A percentile compares a stretch with the other conserved stretches of the same genome.
Conservation (phyloP, 768 basidiomycete species). For the Strobilomyces dryophilus region DNA sequence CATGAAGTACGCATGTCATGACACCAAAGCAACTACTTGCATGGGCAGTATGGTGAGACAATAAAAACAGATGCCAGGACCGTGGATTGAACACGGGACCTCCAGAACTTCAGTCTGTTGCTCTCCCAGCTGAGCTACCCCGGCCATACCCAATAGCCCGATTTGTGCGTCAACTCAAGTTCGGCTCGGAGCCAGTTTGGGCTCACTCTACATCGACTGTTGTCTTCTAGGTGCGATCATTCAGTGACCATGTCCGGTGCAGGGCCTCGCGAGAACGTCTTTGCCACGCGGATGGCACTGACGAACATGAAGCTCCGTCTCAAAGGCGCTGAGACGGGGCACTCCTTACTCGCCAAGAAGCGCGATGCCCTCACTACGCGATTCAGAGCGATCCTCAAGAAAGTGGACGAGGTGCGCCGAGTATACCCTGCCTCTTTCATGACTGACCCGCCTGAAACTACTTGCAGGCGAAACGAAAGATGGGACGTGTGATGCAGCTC, state of each 20-base stretch:
- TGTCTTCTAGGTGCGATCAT: background rate
- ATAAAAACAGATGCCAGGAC: conserved; percentile 52
- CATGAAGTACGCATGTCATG: no score
- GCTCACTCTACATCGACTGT: background rate
- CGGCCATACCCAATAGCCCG: conserved; percentile 29
- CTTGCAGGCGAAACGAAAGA: conserved; percentile 91
- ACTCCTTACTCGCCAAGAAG: conserved; percentile 95
- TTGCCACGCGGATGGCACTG: conserved; percentile 96
- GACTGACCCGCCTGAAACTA: conserved; percentile 17
- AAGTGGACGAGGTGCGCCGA: conserved; percentile 89
- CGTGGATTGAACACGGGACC: conserved; percentile 80
- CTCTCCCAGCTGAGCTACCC: conserved; percentile 75
- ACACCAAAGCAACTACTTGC: background rate
- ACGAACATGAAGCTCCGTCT: conserved; percentile 88
- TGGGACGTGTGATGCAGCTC: conserved; percentile 98
- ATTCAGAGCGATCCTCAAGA: conserved; percentile 89
- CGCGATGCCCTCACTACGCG: conserved; percentile 93
- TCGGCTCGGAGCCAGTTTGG: background rate
- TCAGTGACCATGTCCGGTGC: conserved; percentile 73
- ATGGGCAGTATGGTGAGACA: background rate
- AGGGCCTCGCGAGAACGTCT: conserved; percentile 88
- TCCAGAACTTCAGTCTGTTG: conserved; percentile 75
- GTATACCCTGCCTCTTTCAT: background rate
- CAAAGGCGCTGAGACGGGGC: conserved; percentile 92
- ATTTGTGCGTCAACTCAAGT: background rate